A percentile compares a stretch with the other conserved stretches of the same genome.
Conservation (phyloP, 768 basidiomycete genomes). For the Podaxis sp. region DNA sequence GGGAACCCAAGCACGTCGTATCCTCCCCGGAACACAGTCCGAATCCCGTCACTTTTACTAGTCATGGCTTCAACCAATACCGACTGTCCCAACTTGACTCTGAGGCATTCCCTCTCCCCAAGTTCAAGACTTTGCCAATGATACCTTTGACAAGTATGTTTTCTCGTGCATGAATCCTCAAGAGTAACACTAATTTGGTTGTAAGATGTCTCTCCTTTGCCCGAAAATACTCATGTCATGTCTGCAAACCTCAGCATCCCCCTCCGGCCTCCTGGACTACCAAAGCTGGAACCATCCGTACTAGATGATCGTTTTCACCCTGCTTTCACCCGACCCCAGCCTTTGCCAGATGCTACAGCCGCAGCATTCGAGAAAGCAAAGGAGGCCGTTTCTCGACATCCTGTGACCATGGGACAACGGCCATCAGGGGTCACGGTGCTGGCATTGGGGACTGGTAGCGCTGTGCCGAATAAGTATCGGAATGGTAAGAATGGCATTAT, state of each 20-base stretch:
- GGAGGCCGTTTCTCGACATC: constrained; percentile 27
- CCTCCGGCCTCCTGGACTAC: constrained; percentile 48
- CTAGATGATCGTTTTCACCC: constrained; percentile 42
- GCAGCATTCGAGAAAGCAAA: constrained; percentile 41
- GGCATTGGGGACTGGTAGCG: constrained; percentile 87
- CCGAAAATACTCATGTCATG: constrained; percentile 44
- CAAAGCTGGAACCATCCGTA: constrained; percentile 32
- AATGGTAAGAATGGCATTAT: constrained; percentile 57
- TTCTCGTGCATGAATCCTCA: not conserved
- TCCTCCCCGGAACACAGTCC: constrained; percentile 60
- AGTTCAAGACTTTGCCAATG: constrained; percentile 44
- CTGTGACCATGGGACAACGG: constrained; percentile 10
- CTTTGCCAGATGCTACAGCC: constrained; percentile 30
- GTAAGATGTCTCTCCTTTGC: constrained; percentile 45
- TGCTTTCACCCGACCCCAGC: constrained; percentile 24
- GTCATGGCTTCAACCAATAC: constrained; percentile 69
- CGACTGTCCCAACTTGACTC: constrained; percentile 71
- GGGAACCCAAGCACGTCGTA: constrained; percentile 63
- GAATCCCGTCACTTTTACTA: constrained; percentile 74
- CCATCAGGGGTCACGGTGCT: constrained; percentile 51
- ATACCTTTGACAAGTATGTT: constrained; percentile 39
- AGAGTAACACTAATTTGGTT: not conserved
- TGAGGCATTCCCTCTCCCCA: constrained; percentile 70
- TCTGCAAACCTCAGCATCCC: constrained; percentile 37
- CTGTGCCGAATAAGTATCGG: constrained; percentile 80